Base-by-base conservation (phyloP, 345 rosid species). In the Sonneratia caseolaris region DNA sequence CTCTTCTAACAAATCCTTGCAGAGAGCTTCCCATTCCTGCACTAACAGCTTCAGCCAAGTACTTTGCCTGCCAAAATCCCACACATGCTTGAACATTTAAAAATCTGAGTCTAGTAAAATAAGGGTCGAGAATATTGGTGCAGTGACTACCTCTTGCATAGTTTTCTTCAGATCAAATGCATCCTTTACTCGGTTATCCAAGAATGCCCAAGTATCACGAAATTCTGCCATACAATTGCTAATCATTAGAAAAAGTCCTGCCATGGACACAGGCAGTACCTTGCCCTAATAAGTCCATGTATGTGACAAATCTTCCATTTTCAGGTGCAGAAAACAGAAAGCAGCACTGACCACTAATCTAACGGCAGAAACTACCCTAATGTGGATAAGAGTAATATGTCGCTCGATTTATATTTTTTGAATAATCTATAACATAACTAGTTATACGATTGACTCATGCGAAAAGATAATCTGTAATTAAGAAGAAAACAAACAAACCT, bases 91-190 rank as follows among this genome's bases (percentile, higher is more conserved):
- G 47, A 76, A 79, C 53, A 64, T 37, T 66, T 71, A 57, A n/a
- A 73, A 36, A 56, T 55, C 65, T 38, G 37, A 76, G 38, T 75
- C 19, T 53, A 51, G 24, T 61, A 55, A 27, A 43, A 55, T 69
- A 64, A 24, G 53, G 16, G 70, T 4, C 35, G 47, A 35, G 47
- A 4, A 18, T 42, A n/a, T 12, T 42, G 55, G 62, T 15, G 0
- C n/a, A 51, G 35, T 0, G 13, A 49, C 6, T 84, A 93, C 99
- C 97, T 95, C 99, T 79, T 85, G 93, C 70, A 95, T 74, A 62
- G 90, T 79, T 75, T 95, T 95, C 86, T 85, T 95, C 59, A 87
- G 76, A 84, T 95, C 93, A 76, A 89, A 95, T 37, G 97, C 93
- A 83, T 92, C 99, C 82, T 85, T 90, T 68, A 92, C 92, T 77